Evolutionary conservation across 805 yeast species (phyloP).

Genomic region (Candida taoyuanica): DNA sequence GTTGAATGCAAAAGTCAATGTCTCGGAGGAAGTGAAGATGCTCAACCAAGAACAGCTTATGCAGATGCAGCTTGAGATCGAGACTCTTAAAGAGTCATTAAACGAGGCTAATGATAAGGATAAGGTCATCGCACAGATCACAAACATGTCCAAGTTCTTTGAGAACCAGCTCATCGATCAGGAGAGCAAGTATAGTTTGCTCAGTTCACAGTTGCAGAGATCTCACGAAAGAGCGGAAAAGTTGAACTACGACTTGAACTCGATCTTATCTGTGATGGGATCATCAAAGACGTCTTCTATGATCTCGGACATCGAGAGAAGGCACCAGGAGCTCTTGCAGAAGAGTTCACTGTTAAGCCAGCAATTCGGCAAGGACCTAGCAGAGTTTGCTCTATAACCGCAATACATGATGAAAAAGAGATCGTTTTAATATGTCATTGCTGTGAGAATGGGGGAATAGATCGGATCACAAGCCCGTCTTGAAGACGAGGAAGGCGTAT

Average conservation of each 20-base stretch:
- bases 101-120: slow-evolving; percentile 22
- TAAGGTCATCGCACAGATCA: slow-evolving; percentile 16
- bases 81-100: slow-evolving; percentile 15
- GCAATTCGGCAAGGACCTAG: slow-evolving; percentile 1
- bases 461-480: slow-evolving; percentile 39
- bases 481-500: slow-evolving; percentile 63
- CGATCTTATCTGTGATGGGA: slow-evolving; percentile 5
- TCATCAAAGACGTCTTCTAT: neutral
- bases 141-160: slow-evolving; percentile 24
- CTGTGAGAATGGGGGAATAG: neutral
- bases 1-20: slow-evolving; percentile 52
- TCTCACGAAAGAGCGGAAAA: slow-evolving; percentile 1
- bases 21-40: slow-evolving; percentile 15
- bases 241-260: slow-evolving; percentile 4
- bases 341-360: neutral
- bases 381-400: slow-evolving; percentile 1
- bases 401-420: neutral
- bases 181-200: slow-evolving; percentile 22
- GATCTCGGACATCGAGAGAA: neutral
- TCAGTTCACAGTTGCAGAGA: slow-evolving; percentile 11
- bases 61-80: slow-evolving; percentile 21
- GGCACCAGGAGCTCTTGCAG: slow-evolving; percentile 1
- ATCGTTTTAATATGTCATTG: neutral
- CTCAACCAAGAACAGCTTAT: slow-evolving; percentile 9
- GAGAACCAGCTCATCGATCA: slow-evolving; percentile 28